phyloP scores from a whole-genome alignment of 2,329 filamentous ascomycete genomes.

The Thielaviopsis populi region DNA sequence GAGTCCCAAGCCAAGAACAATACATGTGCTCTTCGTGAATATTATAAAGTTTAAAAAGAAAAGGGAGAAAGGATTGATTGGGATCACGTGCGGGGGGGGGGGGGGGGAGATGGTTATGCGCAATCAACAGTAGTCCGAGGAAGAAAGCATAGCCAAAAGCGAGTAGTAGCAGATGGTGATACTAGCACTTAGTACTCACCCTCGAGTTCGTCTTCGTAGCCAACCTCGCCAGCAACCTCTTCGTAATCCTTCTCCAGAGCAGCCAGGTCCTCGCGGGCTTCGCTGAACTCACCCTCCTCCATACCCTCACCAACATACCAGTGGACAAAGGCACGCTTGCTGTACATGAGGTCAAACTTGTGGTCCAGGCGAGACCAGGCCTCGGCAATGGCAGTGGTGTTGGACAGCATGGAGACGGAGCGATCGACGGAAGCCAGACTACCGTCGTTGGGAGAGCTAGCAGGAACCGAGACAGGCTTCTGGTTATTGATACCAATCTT shows the following conservation, averaged over 20 bases:
- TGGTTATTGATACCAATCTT: slow-evolving; percentile 65
- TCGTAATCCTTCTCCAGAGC: slow-evolving; percentile 79
- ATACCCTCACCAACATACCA: slow-evolving; percentile 82
- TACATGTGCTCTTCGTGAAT: slow-evolving; percentile 1
- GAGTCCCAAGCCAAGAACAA: neutral
- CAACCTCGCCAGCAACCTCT: slow-evolving; percentile 64
- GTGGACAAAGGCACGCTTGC: slow-evolving; percentile 61
- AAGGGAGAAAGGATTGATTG: slow-evolving; percentile 8
- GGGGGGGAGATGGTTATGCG: too few species aligned
- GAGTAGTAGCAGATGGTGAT: slow-evolving; percentile 3
- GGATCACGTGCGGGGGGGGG: slow-evolving; percentile 8
- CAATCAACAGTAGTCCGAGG: slow-evolving; percentile 4
- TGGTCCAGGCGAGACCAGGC: slow-evolving; percentile 58
- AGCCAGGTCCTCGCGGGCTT: slow-evolving; percentile 73
- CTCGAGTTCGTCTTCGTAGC: slow-evolving; percentile 47
- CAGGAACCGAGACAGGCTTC: slow-evolving; percentile 46
- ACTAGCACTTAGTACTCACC: slow-evolving; percentile 56
- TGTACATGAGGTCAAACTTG: slow-evolving; percentile 69
- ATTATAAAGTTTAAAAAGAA: slow-evolving; percentile 2
- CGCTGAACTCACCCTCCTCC: slow-evolving; percentile 83
- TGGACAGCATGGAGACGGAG: slow-evolving; percentile 56
- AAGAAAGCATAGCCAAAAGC: slow-evolving; percentile 3
- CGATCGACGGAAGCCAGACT: slow-evolving; percentile 48
- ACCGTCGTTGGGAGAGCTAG: slow-evolving; percentile 36
- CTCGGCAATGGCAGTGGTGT: slow-evolving; percentile 60